Percentiles rank a stretch among this genome's conserved stretches.
These are phyloP conservation scores for Heliamphora pulchella DNA, from an alignment of 179 eudicot genomes.

Conservation along the genomic window DNA sequence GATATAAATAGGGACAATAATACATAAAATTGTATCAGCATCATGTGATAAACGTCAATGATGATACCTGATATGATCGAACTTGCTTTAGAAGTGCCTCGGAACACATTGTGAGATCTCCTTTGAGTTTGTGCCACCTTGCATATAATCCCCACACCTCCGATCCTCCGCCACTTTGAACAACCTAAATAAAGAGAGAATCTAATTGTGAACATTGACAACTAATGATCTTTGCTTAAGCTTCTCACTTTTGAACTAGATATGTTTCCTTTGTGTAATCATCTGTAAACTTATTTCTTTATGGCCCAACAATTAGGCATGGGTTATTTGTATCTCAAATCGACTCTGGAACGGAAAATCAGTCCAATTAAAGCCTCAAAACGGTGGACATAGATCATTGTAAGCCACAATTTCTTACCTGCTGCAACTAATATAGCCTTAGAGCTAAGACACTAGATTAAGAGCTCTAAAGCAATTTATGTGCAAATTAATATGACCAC, in stretches of 20 bases:
- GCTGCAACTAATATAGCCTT: not conserved
- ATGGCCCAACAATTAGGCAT: not conserved
- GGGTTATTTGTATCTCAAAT: no score
- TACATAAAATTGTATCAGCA: not conserved
- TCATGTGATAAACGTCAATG: not conserved
- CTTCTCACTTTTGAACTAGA: no score
- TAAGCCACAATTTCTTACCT: not conserved
- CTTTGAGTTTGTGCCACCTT: constrained; percentile 83
- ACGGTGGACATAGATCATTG: not conserved
- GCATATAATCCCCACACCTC: constrained; percentile 90
- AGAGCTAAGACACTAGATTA: not conserved
- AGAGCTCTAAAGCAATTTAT: not conserved
- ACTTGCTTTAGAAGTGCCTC: constrained; percentile 91
- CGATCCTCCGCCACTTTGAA: constrained; percentile 49
- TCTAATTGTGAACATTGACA: not conserved
- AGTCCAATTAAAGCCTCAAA: not conserved
- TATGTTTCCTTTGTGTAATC: not conserved
- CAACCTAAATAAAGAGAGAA: constrained; percentile 36
- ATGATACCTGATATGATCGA: constrained; percentile 74
- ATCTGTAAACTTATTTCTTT: not conserved
- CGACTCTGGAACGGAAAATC: not conserved
- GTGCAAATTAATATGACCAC: not conserved
- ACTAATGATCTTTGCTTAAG: not conserved
- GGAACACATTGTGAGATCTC: constrained; percentile 77
- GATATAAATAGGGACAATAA: not conserved